Evolutionary conservation across 495 filamentous ascomycete species (phyloP).

Genomic region (Penicillium chermesinum): DNA sequence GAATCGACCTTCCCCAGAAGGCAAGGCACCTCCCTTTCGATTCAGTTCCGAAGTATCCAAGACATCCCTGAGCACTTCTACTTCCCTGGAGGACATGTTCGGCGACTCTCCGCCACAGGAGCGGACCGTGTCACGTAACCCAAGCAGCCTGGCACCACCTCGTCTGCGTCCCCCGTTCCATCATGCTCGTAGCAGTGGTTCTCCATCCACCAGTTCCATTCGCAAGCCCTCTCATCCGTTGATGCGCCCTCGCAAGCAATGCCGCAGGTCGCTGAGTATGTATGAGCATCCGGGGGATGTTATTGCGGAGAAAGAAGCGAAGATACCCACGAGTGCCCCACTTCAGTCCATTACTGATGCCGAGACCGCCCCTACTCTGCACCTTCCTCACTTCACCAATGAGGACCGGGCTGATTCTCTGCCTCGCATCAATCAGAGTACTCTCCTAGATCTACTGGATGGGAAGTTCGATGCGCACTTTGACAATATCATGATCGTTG

Average conservation of each 20-base stretch:
- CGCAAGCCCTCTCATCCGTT: constrained; percentile 67
- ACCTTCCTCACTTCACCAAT: constrained; percentile 78
- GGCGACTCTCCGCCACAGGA: constrained; percentile 72
- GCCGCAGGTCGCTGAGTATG: constrained; percentile 92
- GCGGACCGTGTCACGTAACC: constrained; percentile 33
- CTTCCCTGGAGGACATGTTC: constrained; percentile 75
- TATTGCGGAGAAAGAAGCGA: constrained; percentile 62
- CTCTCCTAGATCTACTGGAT: constrained; percentile 79
- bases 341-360: constrained; percentile 74
- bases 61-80: constrained; percentile 49
- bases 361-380: constrained; percentile 60
- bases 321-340: constrained; percentile 45
- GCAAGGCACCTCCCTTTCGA: constrained; percentile 65
- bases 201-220: constrained; percentile 63
- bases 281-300: constrained; percentile 88
- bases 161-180: constrained; percentile 60
- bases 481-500: constrained; percentile 76
- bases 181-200: constrained; percentile 57
- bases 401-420: constrained; percentile 77
- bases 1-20: constrained; percentile 43
- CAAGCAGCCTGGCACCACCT: constrained; percentile 34
- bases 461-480: constrained; percentile 71
- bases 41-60: constrained; percentile 60
- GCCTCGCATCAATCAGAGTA: constrained; percentile 77
- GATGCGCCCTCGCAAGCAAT: constrained; percentile 77